Evolutionary conservation across 225 moss, liverwort and hornwort species (phyloP), one percentile per base, ranked within the genome.

Genomic region (Ulota crispa): DNA sequence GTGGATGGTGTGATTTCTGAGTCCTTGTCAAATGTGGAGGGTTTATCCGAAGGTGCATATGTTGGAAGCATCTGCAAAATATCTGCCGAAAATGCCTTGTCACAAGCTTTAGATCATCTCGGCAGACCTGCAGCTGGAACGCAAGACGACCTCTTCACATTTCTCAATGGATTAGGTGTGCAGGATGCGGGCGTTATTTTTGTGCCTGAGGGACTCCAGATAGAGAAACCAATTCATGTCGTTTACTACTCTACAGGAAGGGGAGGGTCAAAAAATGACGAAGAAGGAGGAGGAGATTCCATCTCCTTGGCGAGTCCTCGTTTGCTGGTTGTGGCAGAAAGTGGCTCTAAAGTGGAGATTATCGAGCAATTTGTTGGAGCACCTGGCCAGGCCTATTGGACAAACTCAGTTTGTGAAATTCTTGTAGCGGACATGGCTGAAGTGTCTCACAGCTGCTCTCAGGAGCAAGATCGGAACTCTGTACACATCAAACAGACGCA

Each of bases 361-460:
- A 86, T 93, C 24, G 98, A 98, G 81, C 92, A 98, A 52, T 98
- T 94, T 77, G 68, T 92, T 69, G 95, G 98, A 80, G 85, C 81
- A 65, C 76, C 92, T 16, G 93, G 83, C 52, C 91, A 82, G 78
- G 75, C 76, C 10, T 98, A 95, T 77, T 98, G 95, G 98, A 83
- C 92, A 42, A 98, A 98, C 86, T 86, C 92, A 43, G 94, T 95
- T 23, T 95, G 94, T 83, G 98, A 95, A 88, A 91, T 98, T 30
- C 66, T 72, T 34, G 86, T 98, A 21, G 91, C 82, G 16, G 83
- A 92, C 63, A 77, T 81, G 80, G 97, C 92, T 7, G 84, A 89
- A 78, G 90, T 98, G 13, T 84, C 84, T 60, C 98, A 98, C 81
- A 93, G 85, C 81, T 91, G 85, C 81, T 85, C 94, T 36, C 98